Conservation (phyloP, 495 filamentous ascomycete genomes). For the Aspergillus homomorphus region DNA sequence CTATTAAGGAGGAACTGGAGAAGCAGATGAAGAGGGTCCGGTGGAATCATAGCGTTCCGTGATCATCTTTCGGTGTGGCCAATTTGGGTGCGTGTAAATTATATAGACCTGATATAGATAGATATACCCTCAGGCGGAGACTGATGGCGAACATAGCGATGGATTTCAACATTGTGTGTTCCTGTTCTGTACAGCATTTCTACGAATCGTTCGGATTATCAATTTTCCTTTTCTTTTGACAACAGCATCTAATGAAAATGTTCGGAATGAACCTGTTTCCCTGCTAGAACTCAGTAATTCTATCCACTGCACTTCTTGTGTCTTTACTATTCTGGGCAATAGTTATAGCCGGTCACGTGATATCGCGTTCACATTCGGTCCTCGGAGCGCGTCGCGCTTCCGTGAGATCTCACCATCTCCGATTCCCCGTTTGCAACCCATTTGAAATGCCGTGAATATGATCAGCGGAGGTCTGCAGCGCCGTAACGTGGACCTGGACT, state of each 20-base stretch:
- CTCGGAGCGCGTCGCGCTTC: neutral
- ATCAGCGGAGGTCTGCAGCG: slow-evolving; percentile 12
- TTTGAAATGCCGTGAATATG: slow-evolving; percentile 26
- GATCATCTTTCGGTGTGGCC: neutral
- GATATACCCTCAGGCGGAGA: slow-evolving; percentile 24
- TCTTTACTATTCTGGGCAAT: neutral
- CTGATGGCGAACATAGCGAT: neutral
- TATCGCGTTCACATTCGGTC: slow-evolving; percentile 10
- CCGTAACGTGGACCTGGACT: slow-evolving; percentile 67
- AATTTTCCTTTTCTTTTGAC: neutral
- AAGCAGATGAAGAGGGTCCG: slow-evolving; percentile 27
- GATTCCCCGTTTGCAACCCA: neutral
- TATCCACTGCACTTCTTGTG: neutral
- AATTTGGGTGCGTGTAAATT: slow-evolving; percentile 31
- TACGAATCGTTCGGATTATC: neutral
- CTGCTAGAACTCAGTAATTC: neutral
- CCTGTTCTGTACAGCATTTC: slow-evolving; percentile 11
- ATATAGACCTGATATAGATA: slow-evolving; percentile 32
- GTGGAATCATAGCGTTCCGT: neutral
- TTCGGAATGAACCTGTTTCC: too few relatives aligned
- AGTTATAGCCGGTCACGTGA: slow-evolving; percentile 23
- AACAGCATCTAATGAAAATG: neutral
- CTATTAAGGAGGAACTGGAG: slow-evolving; percentile 40
- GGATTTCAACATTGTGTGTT: neutral
- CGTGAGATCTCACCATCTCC: neutral